Evolutionary conservation across 2,329 filamentous ascomycete genomes (phyloP).

Genomic region (Stylonectria norvegica): DNA sequence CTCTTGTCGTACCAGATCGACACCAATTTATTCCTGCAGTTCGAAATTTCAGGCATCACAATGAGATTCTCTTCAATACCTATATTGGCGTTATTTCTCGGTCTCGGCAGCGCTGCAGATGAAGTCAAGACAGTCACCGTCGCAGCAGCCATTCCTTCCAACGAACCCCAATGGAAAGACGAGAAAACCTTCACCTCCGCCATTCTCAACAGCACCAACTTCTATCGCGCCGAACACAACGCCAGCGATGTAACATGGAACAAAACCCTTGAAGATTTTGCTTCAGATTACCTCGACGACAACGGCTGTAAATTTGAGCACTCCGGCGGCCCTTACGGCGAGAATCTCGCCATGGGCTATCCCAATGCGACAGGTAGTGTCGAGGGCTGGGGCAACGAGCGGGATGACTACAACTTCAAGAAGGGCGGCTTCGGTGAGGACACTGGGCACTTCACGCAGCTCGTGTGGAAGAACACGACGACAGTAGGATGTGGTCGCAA

Average conservation of each 20-base stretch:
- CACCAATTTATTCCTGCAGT: background rate
- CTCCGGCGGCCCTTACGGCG: constrained; percentile 63
- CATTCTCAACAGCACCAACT: constrained; percentile 65
- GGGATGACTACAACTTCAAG: constrained; percentile 55
- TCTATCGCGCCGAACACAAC: constrained; percentile 61
- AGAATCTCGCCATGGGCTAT: constrained; percentile 71
- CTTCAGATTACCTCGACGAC: constrained; percentile 45
- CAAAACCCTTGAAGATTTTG: constrained; percentile 54
- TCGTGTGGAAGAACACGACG: constrained; percentile 65
- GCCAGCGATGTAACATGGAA: constrained; percentile 63
- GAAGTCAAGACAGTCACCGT: constrained; percentile 31
- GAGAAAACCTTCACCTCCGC: constrained; percentile 44
- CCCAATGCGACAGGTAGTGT: constrained; percentile 55
- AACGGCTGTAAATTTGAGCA: constrained; percentile 50
- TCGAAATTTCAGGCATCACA: background rate
- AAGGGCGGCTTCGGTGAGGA: constrained; percentile 53
- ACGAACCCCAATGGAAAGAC: constrained; percentile 32
- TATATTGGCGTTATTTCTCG: constrained; percentile 11
- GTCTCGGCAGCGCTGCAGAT: constrained; percentile 7
- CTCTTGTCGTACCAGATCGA: background rate
- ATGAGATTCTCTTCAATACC: constrained; percentile 15
- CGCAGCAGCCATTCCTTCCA: constrained; percentile 32
- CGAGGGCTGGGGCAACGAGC: constrained; percentile 60
- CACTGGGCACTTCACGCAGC: constrained; percentile 70
- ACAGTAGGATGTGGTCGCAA: constrained; percentile 53